Percentiles rank a stretch among this genome's conserved stretches.
phyloP scores from a whole-genome alignment of 345 rosid genomes.

The Gossypium arboreum region DNA sequence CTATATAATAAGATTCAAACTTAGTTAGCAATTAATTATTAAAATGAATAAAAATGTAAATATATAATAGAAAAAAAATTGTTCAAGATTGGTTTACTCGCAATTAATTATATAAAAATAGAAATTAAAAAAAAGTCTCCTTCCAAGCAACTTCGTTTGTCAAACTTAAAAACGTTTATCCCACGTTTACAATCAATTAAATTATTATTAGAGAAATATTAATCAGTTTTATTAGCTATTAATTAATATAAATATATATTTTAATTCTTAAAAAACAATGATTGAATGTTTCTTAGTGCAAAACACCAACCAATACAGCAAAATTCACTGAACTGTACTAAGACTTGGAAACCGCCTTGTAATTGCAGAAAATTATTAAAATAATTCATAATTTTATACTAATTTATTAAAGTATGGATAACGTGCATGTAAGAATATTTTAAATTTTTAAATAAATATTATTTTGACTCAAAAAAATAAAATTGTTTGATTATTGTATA shows the following conservation, averaged over 20 bases:
- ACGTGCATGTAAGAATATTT: too few relatives aligned
- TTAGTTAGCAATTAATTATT: too few relatives aligned
- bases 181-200: not conserved
- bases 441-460: too few relatives aligned
- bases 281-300: conserved; percentile 8
- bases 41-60: too few relatives aligned
- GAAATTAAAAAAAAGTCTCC: not conserved
- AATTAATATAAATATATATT: not conserved
- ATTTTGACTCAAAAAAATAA: too few relatives aligned
- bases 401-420: too few relatives aligned
- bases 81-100: too few relatives aligned
- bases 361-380: not conserved
- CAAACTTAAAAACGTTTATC: not conserved
- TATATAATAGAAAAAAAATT: too few relatives aligned
- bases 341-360: not conserved
- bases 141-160: conserved; percentile 11
- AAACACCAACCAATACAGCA: not conserved
- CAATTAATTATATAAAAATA: too few relatives aligned
- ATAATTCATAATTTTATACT: too few relatives aligned
- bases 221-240: not conserved
- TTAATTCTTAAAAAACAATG: not conserved
- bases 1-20: too few relatives aligned
- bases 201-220: not conserved
- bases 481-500: too few relatives aligned
- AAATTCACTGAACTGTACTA: not conserved